These are phyloP conservation scores for Calendula officinalis DNA, from an alignment of 129 eudicot species.

Conservation along the genomic window DNA sequence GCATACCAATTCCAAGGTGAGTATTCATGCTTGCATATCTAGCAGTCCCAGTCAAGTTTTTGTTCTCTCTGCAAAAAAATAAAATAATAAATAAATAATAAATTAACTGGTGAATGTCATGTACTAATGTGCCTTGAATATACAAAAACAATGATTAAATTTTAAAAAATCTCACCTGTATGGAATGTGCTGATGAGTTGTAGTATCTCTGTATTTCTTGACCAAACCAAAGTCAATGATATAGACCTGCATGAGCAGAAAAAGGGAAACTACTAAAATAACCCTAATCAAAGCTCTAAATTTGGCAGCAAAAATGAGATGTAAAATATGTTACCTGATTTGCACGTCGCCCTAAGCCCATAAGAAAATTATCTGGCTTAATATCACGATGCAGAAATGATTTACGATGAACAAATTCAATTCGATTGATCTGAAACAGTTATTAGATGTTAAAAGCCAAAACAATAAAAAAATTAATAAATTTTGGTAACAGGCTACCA, in stretches of 20 bases:
- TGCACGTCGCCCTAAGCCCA: conserved; percentile 84
- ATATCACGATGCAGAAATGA: conserved; percentile 85
- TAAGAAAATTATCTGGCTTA: conserved; percentile 86
- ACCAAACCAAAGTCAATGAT: conserved; percentile 82
- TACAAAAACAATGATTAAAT: background rate
- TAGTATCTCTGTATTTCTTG: conserved; percentile 68
- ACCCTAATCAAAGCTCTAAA: conserved; percentile 7
- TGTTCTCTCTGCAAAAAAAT: conserved; percentile 62
- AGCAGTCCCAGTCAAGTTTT: conserved; percentile 64
- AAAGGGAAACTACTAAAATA: background rate
- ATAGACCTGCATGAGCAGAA: conserved; percentile 51
- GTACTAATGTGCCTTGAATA: background rate
- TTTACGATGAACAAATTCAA: conserved; percentile 75
- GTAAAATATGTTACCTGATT: conserved; percentile 52
- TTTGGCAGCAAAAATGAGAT: background rate
- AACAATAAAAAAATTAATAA: background rate
- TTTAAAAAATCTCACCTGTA: conserved; percentile 50
- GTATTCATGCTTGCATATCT: no score
- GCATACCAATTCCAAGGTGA: conserved; percentile 63
- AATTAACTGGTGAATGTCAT: background rate
- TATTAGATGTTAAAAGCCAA: background rate
- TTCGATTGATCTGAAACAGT: conserved; percentile 66
- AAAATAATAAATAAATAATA: no score
- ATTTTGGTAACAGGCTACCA: conserved; percentile 37
- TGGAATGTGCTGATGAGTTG: conserved; percentile 86